Base-by-base conservation (phyloP, 768 basidiomycete genomes). In the Phaeolepiota aurea region DNA sequence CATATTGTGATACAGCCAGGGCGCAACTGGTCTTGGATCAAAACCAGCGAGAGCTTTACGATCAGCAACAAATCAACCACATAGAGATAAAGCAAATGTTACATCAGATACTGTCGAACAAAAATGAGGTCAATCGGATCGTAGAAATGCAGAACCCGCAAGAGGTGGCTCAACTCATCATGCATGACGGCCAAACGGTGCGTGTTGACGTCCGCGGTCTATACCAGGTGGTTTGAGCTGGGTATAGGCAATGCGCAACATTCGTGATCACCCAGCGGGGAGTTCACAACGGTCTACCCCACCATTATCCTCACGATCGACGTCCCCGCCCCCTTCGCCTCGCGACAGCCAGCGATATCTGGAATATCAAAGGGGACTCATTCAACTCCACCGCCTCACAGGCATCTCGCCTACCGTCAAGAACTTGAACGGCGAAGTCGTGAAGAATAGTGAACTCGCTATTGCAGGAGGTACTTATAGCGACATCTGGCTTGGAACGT, bases 361-460 rank as follows among this genome's bases (percentile, higher is more conserved):
- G 12, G 61, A 72, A 51, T 62, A 65, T 44, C 68, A 74, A 51
- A 56, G 59, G 39, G 71, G 70, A 3, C 55, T 77, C 13, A 53
- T 69, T 5, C 59, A 65, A 12, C 59, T 79, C 16, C 73, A 77
- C 42, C 60, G 59, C 4, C 55, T 66, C 25, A 76, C 76, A 1
- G 73, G 72, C 2, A 68, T 77, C 25, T 69, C 69, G 11, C 79
- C 78, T 1, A 61, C 66, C 4, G 63, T 78, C 22, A 75, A 71
- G 35, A 49, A 65, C n/a, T 51, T 80, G 31, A 61, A 78, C 28
- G 71, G 72, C 19, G 77, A 80, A 53, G 63, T 79, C 2, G 59
- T 50, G 35, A 68, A 61, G 41, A 40, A 40, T 0, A 51, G 62
- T 9, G 66, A 70, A 12, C 39, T 59, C n/a, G 53, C 76, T 4